Evolutionary conservation across 2,329 filamentous ascomycete genomes (phyloP).

Genomic region (Stenocarpella maydis): DNA sequence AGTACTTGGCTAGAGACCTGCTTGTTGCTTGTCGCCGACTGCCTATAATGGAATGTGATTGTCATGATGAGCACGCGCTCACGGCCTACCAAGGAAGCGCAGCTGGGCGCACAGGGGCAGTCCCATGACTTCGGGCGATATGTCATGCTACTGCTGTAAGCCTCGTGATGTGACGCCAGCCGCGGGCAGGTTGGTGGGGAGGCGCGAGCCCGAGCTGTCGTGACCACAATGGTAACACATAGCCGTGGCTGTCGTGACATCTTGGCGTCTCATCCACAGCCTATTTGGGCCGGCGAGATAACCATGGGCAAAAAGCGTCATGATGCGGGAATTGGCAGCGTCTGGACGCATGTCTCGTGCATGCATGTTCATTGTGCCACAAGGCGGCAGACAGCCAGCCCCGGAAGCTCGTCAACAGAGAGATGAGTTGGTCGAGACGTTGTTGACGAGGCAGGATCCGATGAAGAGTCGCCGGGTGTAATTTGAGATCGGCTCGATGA

Average conservation of each 20-base stretch:
- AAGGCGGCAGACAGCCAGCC: too few species aligned
- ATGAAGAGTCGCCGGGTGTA: neutral
- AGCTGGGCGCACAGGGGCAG: slow-evolving; percentile 9
- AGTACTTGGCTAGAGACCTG: neutral
- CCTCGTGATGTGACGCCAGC: slow-evolving; percentile 19
- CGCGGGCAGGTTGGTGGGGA: neutral
- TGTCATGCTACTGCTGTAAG: slow-evolving; percentile 26
- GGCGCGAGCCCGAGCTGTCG: neutral
- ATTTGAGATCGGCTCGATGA: slow-evolving; percentile 22
- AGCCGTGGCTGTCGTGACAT: slow-evolving; percentile 10
- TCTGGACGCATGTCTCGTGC: neutral
- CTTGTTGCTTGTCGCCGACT: neutral
- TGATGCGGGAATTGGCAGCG: neutral
- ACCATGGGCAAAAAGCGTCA: neutral
- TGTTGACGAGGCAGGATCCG: neutral
- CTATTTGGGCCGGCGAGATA: neutral
- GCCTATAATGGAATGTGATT: slow-evolving; percentile 22
- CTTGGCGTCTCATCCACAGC: slow-evolving; percentile 8
- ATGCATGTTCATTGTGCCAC: too few species aligned
- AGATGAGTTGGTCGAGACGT: neutral
- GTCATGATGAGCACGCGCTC: slow-evolving; percentile 18
- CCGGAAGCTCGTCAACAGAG: neutral
- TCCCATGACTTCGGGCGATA: slow-evolving; percentile 9
- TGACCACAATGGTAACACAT: neutral
- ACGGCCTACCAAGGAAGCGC: neutral